A percentile compares a stretch with the other conserved stretches of the same genome.
Conservation (phyloP, 306 rosid genomes). For the Sphenostylis stenocarpa region DNA sequence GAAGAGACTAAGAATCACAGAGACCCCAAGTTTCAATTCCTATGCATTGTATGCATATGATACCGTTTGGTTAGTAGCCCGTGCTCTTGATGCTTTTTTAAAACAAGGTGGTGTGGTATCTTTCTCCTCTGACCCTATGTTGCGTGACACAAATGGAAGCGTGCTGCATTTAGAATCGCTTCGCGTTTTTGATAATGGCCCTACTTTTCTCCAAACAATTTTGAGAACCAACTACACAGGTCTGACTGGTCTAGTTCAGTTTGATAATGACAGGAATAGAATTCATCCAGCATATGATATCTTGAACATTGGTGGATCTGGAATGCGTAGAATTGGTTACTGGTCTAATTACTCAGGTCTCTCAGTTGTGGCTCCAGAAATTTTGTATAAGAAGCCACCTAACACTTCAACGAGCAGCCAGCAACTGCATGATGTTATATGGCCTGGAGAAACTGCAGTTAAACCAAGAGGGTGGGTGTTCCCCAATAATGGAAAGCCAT, state of each 20-base stretch:
- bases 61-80: conserved; percentile 82
- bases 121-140: conserved; percentile 69
- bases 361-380: conserved; percentile 69
- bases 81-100: conserved; percentile 64
- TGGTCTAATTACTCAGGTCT: conserved; percentile 88
- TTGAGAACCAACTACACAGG: conserved; percentile 68
- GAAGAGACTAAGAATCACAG: conserved; percentile 40
- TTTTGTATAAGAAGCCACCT: conserved; percentile 48
- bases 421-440: conserved; percentile 59
- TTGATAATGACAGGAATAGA: conserved; percentile 61
- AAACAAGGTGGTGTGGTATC: conserved; percentile 68
- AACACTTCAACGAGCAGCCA: conserved; percentile 54
- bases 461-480: conserved; percentile 90
- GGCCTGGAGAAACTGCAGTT: conserved; percentile 77
- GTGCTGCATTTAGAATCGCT: conserved; percentile 60
- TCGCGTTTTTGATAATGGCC: conserved; percentile 64
- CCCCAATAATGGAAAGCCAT: conserved; percentile 85
- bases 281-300: conserved; percentile 76
- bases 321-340: conserved; percentile 65
- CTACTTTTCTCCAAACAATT: conserved; percentile 56
- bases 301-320: conserved; percentile 72
- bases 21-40: conserved; percentile 63
- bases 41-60: conserved; percentile 92
- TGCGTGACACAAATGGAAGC: conserved; percentile 58
- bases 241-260: conserved; percentile 70